phyloP scores from a whole-genome alignment of 1,284 basidiomycete genomes.

The Singerocomus inundabilis region DNA sequence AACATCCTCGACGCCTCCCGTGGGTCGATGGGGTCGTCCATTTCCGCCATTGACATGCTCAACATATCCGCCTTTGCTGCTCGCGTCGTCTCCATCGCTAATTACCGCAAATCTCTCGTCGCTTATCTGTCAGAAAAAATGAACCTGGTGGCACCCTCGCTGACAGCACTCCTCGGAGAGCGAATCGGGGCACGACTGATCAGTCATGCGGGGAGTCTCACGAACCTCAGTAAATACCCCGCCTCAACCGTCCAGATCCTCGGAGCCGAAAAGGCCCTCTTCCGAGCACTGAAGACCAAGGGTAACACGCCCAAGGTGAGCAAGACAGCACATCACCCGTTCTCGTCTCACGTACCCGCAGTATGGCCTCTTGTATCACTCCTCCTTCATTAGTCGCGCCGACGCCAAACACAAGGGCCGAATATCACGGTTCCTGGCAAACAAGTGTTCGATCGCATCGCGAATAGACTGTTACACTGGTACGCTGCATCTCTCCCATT shows the following conservation, averaged over 20 bases:
- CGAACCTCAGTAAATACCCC: conserved; percentile 97
- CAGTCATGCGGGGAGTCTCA: conserved; percentile 96
- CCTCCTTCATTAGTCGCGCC: conserved; percentile 94
- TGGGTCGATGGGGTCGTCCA: conserved; percentile 93
- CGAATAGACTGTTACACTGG: conserved; percentile 97
- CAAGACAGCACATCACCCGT: background rate
- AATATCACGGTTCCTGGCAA: conserved; percentile 96
- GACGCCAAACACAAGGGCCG: conserved; percentile 96
- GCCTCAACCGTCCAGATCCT: conserved; percentile 98
- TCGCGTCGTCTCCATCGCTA: conserved; percentile 88
- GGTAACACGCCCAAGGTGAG: conserved; percentile 95
- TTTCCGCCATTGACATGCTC: conserved; percentile 93
- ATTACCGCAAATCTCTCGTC: conserved; percentile 92
- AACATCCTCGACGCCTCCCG: conserved; percentile 94
- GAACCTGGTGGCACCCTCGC: conserved; percentile 95
- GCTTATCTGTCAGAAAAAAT: conserved; percentile 96
- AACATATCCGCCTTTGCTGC: conserved; percentile 94
- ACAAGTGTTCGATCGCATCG: conserved; percentile 98
- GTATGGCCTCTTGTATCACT: conserved; percentile 94
- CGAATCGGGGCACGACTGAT: conserved; percentile 94
- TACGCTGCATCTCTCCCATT: conserved; percentile 32
- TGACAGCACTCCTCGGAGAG: conserved; percentile 94
- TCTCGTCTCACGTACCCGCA: conserved; percentile 28
- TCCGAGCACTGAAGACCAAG: conserved; percentile 98
- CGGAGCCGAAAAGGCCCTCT: conserved; percentile 97